Percentiles rank a stretch among this genome's conserved stretches.
phyloP scores from a whole-genome alignment of 768 basidiomycete genomes.

The Leccinum arenicola region DNA sequence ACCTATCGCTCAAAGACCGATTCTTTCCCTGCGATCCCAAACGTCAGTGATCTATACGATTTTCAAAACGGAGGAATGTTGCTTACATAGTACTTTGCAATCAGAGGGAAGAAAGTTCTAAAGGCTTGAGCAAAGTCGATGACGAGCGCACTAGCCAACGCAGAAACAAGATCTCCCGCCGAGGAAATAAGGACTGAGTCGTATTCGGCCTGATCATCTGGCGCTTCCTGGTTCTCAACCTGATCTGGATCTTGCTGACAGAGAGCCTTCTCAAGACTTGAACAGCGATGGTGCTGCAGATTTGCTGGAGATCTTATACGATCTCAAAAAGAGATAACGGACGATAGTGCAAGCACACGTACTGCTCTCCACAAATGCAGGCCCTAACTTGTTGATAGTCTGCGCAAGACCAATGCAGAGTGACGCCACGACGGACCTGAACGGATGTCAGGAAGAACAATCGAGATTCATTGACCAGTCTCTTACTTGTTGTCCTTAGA shows the following conservation, averaged over 20 bases:
- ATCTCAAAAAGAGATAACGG: conserved; percentile 4
- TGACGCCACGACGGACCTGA: conserved; percentile 81
- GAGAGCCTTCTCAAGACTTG: conserved; percentile 88
- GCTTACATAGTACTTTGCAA: conserved; percentile 89
- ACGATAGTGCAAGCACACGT: conserved; percentile 30
- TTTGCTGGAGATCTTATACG: conserved; percentile 62
- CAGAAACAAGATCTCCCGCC: conserved; percentile 90
- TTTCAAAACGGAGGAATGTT: background rate
- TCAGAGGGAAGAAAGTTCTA: conserved; percentile 81
- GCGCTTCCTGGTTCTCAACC: conserved; percentile 81
- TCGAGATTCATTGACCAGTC: background rate
- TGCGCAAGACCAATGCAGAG: conserved; percentile 89
- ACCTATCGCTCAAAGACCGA: conserved; percentile 86
- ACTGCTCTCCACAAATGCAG: conserved; percentile 80
- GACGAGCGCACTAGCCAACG: conserved; percentile 83
- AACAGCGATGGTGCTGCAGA: conserved; percentile 71
- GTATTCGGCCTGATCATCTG: conserved; percentile 91
- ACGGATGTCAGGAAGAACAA: conserved; percentile 10
- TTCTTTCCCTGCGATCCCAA: conserved; percentile 61
- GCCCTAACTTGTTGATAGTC: conserved; percentile 89
- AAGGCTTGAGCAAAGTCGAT: conserved; percentile 81
- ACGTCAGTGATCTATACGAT: background rate
- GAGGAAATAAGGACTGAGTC: conserved; percentile 94
- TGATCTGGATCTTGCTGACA: conserved; percentile 97
- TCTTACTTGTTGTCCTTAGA: conserved; percentile 97